A percentile compares a stretch with the other conserved stretches of the same genome.
These are phyloP conservation scores for Pascua guehoae DNA, from an alignment of 1,284 basidiomycete species.

Conservation along the genomic window DNA sequence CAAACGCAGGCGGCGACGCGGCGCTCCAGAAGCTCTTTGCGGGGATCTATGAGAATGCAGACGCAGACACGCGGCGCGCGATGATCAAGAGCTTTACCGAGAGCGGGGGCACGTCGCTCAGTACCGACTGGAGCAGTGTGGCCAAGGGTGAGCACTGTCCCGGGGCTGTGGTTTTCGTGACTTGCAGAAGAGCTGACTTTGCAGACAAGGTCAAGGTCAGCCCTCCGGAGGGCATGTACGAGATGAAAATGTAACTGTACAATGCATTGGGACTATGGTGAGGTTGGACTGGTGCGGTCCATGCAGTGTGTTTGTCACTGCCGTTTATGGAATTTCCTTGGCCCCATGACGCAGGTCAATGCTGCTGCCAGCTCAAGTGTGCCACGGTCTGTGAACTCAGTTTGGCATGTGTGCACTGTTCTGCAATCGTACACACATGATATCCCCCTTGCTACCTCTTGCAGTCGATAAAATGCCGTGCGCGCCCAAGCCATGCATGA, in stretches of 20 bases:
- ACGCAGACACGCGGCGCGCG: conserved; percentile 79
- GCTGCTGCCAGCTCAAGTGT: too few species aligned
- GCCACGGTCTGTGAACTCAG: too few species aligned
- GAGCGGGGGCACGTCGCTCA: conserved; percentile 84
- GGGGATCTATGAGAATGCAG: conserved; percentile 72
- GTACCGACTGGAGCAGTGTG: conserved; percentile 90
- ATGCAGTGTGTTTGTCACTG: too few species aligned
- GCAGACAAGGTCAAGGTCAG: conserved; percentile 55
- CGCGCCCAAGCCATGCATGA: too few species aligned
- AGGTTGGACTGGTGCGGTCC: too few species aligned
- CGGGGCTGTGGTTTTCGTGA: not conserved
- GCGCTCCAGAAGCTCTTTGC: conserved; percentile 49
- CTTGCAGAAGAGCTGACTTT: conserved; percentile 3
- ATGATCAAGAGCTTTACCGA: conserved; percentile 96
- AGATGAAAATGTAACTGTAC: conserved; percentile 18
- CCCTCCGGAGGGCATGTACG: conserved; percentile 74
- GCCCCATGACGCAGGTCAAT: too few species aligned
- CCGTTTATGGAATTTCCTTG: too few species aligned
- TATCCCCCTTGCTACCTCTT: too few species aligned
- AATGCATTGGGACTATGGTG: too few species aligned
- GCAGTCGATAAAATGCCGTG: too few species aligned
- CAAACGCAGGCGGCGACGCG: conserved; percentile 41
- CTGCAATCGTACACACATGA: too few species aligned
- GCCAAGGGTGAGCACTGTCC: conserved; percentile 52
- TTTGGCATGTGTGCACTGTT: too few species aligned